A percentile compares a stretch with the other conserved stretches of the same genome.
phyloP scores from a whole-genome alignment of 495 filamentous ascomycete species.

The Copromyces sp. region DNA sequence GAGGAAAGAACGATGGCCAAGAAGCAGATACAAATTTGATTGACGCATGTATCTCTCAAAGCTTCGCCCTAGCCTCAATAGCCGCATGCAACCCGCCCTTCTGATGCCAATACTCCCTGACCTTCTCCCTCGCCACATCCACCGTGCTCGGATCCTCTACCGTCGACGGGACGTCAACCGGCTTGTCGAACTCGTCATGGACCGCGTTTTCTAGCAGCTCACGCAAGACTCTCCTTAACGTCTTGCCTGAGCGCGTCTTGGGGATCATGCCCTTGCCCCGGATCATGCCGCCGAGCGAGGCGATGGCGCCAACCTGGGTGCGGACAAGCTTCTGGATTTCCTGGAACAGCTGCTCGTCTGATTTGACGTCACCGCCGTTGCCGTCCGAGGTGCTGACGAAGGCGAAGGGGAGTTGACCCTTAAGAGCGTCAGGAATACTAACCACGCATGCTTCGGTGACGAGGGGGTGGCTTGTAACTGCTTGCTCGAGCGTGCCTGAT shows the following conservation, averaged over 20 bases:
- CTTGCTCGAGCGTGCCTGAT: conserved; percentile 78
- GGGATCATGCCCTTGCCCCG: conserved; percentile 84
- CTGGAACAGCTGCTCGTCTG: conserved; percentile 33
- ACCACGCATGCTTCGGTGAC: conserved; percentile 79
- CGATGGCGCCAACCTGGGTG: conserved; percentile 81
- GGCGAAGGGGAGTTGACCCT: conserved; percentile 86
- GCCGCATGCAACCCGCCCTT: conserved; percentile 37
- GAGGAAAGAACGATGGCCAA: not conserved
- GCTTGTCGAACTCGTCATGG: conserved; percentile 38
- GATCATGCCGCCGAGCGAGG: conserved; percentile 72
- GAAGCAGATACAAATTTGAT: not conserved
- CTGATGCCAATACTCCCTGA: conserved; percentile 40
- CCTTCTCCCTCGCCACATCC: conserved; percentile 35
- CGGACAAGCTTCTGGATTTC: conserved; percentile 59
- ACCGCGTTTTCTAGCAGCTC: conserved; percentile 67
- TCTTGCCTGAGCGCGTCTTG: conserved; percentile 84
- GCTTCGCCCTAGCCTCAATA: conserved; percentile 47
- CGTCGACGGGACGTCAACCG: conserved; percentile 41
- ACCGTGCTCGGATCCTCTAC: conserved; percentile 45
- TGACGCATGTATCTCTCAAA: conserved; percentile 24
- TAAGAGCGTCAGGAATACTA: conserved; percentile 71
- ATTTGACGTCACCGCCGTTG: conserved; percentile 21
- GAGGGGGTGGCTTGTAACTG: conserved; percentile 65
- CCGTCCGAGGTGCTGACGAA: conserved; percentile 50
- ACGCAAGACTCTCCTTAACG: conserved; percentile 64